Conservation (phyloP, 129 eudicot species). For the Flaveria trinervia region DNA sequence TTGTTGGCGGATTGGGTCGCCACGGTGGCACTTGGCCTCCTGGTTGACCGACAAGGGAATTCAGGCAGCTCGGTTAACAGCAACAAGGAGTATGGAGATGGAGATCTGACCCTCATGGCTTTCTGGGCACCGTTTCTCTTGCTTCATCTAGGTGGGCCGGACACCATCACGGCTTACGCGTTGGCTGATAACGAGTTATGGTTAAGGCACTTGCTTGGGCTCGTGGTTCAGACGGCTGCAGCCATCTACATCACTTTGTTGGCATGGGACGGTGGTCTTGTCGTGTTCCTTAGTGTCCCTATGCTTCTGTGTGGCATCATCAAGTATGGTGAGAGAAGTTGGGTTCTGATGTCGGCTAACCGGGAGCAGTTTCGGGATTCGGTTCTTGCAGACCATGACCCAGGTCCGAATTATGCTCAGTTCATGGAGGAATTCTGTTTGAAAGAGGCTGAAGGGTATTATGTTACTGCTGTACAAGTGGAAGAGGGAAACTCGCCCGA, state of each 20-base stretch:
- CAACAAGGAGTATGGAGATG: background rate
- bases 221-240: constrained; percentile 30
- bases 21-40: constrained; percentile 46
- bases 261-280: constrained; percentile 14
- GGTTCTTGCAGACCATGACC: constrained; percentile 24
- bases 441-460: constrained; percentile 44
- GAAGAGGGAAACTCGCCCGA: constrained; percentile 23
- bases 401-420: constrained; percentile 34
- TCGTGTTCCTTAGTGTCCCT: constrained; percentile 16
- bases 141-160: constrained; percentile 46
- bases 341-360: constrained; percentile 38
- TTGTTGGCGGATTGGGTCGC: constrained; percentile 55
- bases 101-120: constrained; percentile 34
- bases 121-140: constrained; percentile 56
- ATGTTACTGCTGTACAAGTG: constrained; percentile 16
- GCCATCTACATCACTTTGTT: constrained; percentile 30
- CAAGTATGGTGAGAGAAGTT: constrained; percentile 40
- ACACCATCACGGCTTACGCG: constrained; percentile 43
- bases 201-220: constrained; percentile 39
- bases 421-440: constrained; percentile 44
- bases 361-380: constrained; percentile 35
- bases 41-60: constrained; percentile 31
- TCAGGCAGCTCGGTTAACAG: background rate
- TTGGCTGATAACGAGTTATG: constrained; percentile 46
- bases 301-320: constrained; percentile 35